Evolutionary conservation across 2,329 filamentous ascomycete genomes (phyloP).

Genomic region (Paracoccidioides lutzii): DNA sequence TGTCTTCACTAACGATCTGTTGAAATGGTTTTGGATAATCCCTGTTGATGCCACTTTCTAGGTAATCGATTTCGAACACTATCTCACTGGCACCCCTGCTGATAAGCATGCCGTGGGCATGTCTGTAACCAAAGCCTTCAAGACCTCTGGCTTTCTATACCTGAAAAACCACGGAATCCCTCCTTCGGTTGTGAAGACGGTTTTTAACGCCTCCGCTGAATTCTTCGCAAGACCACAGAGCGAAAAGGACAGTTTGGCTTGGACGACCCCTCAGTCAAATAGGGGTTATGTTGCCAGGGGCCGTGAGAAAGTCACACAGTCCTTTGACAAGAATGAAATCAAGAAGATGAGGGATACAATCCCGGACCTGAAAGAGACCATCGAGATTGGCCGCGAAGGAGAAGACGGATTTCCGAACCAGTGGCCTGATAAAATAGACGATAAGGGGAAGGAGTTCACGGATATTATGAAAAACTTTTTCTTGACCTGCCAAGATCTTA

Average conservation of each 20-base stretch:
- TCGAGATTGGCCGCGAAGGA: slow-evolving; percentile 50
- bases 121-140: slow-evolving; percentile 66
- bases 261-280: slow-evolving; percentile 61
- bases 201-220: slow-evolving; percentile 54
- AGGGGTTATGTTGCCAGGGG: slow-evolving; percentile 59
- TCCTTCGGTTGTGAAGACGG: slow-evolving; percentile 42
- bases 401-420: slow-evolving; percentile 56
- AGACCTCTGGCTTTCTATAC: slow-evolving; percentile 80
- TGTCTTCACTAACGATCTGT: background rate
- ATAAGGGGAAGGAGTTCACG: slow-evolving; percentile 50
- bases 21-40: background rate
- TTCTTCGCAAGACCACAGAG: slow-evolving; percentile 55
- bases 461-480: slow-evolving; percentile 64
- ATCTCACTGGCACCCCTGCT: slow-evolving; percentile 49
- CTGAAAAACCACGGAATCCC: slow-evolving; percentile 66
- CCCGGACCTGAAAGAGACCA: slow-evolving; percentile 43
- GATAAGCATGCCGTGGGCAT: slow-evolving; percentile 54
- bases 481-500: slow-evolving; percentile 57
- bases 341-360: slow-evolving; percentile 42
- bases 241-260: slow-evolving; percentile 53
- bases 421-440: slow-evolving; percentile 53
- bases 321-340: slow-evolving; percentile 44
- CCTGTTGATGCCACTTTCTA: slow-evolving; percentile 21
- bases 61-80: slow-evolving; percentile 68
- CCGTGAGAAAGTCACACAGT: slow-evolving; percentile 56